Percentiles rank a stretch among this genome's conserved stretches.
phyloP scores from a whole-genome alignment of 345 rosid genomes.

The Gossypium turneri region DNA sequence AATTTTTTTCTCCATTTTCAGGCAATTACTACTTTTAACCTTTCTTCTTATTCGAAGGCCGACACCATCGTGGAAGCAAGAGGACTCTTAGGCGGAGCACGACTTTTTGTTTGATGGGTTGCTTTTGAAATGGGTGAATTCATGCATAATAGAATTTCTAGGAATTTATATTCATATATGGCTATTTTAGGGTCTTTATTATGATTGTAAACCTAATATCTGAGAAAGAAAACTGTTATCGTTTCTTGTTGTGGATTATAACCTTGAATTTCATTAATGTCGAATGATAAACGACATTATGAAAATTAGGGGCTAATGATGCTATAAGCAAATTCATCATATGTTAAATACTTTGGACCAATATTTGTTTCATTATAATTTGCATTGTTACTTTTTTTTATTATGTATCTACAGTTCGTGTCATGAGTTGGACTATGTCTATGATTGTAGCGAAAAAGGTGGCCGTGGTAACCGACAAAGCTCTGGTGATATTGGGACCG shows the following conservation, averaged over 20 bases:
- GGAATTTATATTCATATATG: not conserved
- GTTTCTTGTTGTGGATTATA: not conserved
- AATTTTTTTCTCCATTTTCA: no score
- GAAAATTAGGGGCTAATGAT: not conserved
- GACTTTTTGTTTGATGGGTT: not conserved
- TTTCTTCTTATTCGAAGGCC: no score
- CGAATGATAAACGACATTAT: not conserved
- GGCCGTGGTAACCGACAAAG: slow-evolving; percentile 70
- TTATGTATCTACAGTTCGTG: not conserved
- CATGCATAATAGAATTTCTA: not conserved
- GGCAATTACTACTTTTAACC: no score
- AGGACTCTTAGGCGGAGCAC: no score
- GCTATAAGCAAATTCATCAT: not conserved
- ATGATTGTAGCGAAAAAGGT: slow-evolving; percentile 56
- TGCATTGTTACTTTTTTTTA: not conserved
- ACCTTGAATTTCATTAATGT: not conserved
- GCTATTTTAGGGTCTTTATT: not conserved
- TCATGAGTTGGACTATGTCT: not conserved
- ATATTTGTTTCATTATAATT: not conserved
- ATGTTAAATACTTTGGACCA: not conserved
- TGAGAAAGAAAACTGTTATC: no score
- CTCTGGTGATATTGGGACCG: slow-evolving; percentile 93
- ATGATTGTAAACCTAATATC: not conserved
- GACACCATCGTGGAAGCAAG: no score
- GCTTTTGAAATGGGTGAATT: not conserved